Percentiles rank a stretch among this genome's conserved stretches.
These are phyloP conservation scores for Plasmodium sp. DNA, from an alignment of 169 alveolate genomes.

Conservation along the genomic window DNA sequence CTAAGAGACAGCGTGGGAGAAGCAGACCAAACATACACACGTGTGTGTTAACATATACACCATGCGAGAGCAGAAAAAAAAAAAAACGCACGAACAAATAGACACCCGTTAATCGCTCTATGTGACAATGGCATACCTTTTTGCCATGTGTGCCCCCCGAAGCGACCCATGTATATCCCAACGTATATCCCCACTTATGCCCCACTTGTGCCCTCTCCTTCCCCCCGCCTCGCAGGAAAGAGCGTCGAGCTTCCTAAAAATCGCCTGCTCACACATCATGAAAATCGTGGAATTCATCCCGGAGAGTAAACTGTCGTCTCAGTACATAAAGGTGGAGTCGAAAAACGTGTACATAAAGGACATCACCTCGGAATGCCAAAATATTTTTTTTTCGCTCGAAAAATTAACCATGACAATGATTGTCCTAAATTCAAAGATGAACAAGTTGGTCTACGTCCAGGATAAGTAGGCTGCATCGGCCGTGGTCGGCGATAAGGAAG, in stretches of 20 bases:
- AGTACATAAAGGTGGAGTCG: conserved; percentile 43
- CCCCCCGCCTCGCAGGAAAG: conserved; percentile 17
- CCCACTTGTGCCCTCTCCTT: background rate
- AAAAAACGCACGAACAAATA: background rate
- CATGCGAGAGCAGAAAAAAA: background rate
- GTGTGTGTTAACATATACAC: background rate
- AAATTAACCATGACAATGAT: conserved; percentile 61
- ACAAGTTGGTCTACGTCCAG: conserved; percentile 31
- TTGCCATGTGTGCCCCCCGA: background rate
- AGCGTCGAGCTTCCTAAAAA: conserved; percentile 45
- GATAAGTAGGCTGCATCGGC: background rate
- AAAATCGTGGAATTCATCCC: conserved; percentile 52
- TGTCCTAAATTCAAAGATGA: conserved; percentile 52
- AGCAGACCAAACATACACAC: background rate
- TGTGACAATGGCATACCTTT: background rate
- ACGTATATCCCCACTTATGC: background rate
- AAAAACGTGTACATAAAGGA: conserved; percentile 67
- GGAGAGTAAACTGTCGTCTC: conserved; percentile 46
- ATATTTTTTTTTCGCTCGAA: conserved; percentile 17
- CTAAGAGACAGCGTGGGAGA: background rate
- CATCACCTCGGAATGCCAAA: conserved; percentile 44
- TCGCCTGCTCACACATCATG: conserved; percentile 47
- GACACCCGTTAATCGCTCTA: background rate
- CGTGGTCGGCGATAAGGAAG: background rate
- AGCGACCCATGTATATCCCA: background rate